A percentile compares a stretch with the other conserved stretches of the same genome.
phyloP scores from a whole-genome alignment of 108 stramenopile species.

The Nannochloropsis granulata region DNA sequence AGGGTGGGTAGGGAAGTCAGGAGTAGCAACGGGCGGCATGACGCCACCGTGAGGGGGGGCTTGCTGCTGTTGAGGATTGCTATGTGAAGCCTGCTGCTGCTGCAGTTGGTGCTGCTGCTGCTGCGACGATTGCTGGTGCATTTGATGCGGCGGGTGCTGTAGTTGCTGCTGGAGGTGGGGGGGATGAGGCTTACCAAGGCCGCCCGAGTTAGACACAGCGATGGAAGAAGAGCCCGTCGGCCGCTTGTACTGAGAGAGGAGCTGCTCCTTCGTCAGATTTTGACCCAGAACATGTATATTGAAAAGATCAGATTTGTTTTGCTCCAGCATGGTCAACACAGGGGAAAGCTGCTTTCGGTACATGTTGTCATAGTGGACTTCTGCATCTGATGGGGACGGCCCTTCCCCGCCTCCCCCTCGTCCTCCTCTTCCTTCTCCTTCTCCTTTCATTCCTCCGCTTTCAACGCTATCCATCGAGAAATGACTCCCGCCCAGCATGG shows the following conservation, averaged over 20 bases:
- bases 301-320: not conserved
- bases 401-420: not conserved
- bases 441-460: not conserved
- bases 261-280: not conserved
- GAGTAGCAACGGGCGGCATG: too few relatives aligned
- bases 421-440: too few relatives aligned
- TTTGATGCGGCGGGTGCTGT: too few relatives aligned
- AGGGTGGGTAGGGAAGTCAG: too few relatives aligned
- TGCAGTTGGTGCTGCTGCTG: too few relatives aligned
- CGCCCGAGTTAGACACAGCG: too few relatives aligned
- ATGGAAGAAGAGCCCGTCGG: not conserved
- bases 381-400: not conserved
- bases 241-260: not conserved
- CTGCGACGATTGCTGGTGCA: too few relatives aligned
- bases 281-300: not conserved
- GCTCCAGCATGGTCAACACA: not conserved
- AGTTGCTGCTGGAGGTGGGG: too few relatives aligned
- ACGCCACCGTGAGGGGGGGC: too few relatives aligned
- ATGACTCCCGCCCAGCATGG: not conserved
- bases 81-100: too few relatives aligned
- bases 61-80: too few relatives aligned
- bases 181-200: too few relatives aligned
- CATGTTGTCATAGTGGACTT: not conserved
- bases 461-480: not conserved
- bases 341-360: not conserved